Conservation (phyloP, 2,329 filamentous ascomycete genomes). For the Colletotrichum paranaense region DNA sequence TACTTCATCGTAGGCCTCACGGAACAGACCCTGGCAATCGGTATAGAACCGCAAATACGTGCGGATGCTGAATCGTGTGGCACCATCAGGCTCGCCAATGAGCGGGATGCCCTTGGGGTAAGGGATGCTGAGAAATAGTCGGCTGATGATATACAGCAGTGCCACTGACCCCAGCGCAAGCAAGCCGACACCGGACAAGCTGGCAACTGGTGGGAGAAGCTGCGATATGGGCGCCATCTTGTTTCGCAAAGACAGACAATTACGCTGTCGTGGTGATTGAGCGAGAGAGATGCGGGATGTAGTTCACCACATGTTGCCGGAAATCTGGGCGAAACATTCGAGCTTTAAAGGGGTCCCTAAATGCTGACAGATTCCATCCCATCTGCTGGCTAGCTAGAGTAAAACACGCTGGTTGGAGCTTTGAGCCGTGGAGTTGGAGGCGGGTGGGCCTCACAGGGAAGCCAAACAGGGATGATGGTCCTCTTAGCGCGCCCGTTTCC, state of each 20-base stretch:
- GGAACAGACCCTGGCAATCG: conserved; percentile 43
- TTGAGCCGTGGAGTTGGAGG: not conserved
- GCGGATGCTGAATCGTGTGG: conserved; percentile 42
- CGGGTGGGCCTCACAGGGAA: not conserved
- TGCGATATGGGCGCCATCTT: conserved; percentile 13
- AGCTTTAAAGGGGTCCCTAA: not conserved
- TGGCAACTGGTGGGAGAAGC: not conserved
- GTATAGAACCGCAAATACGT: conserved; percentile 44
- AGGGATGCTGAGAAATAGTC: conserved; percentile 35
- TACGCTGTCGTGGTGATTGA: not conserved
- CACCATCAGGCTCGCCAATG: conserved; percentile 40
- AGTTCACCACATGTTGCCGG: not conserved
- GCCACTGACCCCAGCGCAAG: conserved; percentile 17
- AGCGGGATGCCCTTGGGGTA: conserved; percentile 42
- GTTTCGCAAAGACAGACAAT: not conserved
- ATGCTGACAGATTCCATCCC: conserved; percentile 2
- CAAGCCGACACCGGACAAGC: conserved; percentile 14
- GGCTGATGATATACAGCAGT: conserved; percentile 37
- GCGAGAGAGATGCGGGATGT: not conserved
- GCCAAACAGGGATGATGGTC: conserved; percentile 8
- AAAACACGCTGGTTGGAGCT: not conserved
- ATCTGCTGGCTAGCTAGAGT: not conserved
- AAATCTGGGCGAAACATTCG: not conserved
- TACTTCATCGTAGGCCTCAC: conserved; percentile 46
- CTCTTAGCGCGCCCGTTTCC: not conserved